Percentiles rank a stretch among this genome's conserved stretches.
Conservation (phyloP, 331 rosid species). For the Cucumis variabilis region DNA sequence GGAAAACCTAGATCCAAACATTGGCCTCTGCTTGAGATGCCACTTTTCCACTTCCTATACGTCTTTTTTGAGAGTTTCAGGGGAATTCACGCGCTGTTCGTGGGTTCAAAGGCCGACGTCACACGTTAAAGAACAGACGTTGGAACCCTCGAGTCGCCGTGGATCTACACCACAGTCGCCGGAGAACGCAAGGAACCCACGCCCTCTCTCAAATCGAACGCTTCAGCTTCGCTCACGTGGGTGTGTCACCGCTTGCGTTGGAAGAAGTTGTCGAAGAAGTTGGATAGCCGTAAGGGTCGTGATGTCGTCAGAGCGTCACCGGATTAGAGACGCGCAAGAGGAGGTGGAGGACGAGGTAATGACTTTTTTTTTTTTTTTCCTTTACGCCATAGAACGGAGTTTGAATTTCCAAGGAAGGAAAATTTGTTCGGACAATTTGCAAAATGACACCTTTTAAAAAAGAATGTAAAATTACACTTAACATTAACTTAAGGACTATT, state of each 20-base stretch:
- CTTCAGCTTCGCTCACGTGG: not conserved
- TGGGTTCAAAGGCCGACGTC: not conserved
- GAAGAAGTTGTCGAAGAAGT: not conserved
- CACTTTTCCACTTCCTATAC: constrained; percentile 6
- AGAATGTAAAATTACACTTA: too few species aligned
- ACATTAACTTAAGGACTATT: too few species aligned
- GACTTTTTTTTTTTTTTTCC: too few species aligned
- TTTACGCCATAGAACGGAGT: too few species aligned
- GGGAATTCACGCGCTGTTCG: not conserved
- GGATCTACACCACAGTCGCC: not conserved
- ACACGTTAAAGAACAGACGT: not conserved
- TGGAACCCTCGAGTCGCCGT: not conserved
- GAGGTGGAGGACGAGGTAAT: not conserved
- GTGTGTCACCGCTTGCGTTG: not conserved
- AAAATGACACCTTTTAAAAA: too few species aligned
- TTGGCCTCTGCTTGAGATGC: constrained; percentile 39
- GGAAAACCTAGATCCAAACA: constrained; percentile 70
- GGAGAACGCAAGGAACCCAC: not conserved
- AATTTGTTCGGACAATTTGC: too few species aligned
- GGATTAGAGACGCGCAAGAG: too few species aligned
- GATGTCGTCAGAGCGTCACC: not conserved
- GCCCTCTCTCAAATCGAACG: not conserved
- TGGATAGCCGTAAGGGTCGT: not conserved
- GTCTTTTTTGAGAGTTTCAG: not conserved
- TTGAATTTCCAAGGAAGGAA: too few species aligned